Percentiles rank a stretch among this genome's conserved stretches.
These are phyloP conservation scores for Chlorella sorokiniana DNA, from an alignment of 139 green algal genomes.

Conservation along the genomic window DNA sequence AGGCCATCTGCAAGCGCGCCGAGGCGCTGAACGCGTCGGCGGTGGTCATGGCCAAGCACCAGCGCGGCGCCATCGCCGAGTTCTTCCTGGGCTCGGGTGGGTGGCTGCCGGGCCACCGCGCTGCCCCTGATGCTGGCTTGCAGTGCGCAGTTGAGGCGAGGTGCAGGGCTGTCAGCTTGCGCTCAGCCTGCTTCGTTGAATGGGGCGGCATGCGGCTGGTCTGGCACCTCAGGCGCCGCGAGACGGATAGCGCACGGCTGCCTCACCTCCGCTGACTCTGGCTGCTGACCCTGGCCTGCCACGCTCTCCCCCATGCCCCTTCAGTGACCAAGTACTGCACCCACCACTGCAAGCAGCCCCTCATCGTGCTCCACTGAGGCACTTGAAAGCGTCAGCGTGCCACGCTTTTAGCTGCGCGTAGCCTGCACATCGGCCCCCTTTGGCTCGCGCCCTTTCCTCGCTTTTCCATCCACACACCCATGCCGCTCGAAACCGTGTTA, in stretches of 20 bases:
- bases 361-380: constrained; percentile 62
- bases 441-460: not conserved
- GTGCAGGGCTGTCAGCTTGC: not conserved
- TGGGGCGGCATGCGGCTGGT: too few relatives aligned
- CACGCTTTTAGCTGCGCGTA: not conserved
- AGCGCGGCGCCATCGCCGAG: constrained; percentile 50
- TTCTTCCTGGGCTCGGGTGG: constrained; percentile 63
- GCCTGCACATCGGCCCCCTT: not conserved
- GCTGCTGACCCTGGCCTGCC: not conserved
- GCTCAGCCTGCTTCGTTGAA: too few relatives aligned
- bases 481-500: not conserved
- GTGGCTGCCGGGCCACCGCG: not conserved
- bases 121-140: too few relatives aligned
- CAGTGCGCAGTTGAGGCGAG: not conserved
- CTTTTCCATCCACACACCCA: not conserved
- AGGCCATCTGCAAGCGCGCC: constrained; percentile 60
- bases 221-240: too few relatives aligned
- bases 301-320: not conserved
- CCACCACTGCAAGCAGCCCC: constrained; percentile 56
- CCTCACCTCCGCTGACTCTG: too few relatives aligned
- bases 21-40: constrained; percentile 51
- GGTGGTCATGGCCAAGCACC: constrained; percentile 70
- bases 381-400: not conserved
- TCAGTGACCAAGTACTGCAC: constrained; percentile 63
- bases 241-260: too few relatives aligned